phyloP scores from a whole-genome alignment of 805 yeast genomes.

The Metschnikowia matae region DNA sequence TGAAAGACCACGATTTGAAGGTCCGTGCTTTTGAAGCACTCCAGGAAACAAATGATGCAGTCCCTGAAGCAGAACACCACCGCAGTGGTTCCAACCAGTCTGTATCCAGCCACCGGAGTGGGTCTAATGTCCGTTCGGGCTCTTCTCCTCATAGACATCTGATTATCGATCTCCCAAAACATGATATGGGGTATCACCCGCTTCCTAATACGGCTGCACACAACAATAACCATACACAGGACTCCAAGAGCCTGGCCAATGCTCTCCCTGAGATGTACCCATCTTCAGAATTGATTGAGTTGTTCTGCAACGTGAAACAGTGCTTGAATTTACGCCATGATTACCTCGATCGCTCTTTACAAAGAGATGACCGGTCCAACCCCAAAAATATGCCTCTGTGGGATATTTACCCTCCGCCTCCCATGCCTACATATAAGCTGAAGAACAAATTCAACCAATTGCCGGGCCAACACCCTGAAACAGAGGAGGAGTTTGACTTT shows the following conservation, averaged over 20 bases:
- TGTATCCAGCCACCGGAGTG: too few species aligned
- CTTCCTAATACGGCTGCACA: slow-evolving; percentile 18
- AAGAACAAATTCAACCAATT: slow-evolving; percentile 48
- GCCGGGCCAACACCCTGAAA: slow-evolving; percentile 29
- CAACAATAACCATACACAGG: slow-evolving; percentile 17
- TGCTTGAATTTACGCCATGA: slow-evolving; percentile 74
- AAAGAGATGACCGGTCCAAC: slow-evolving; percentile 61
- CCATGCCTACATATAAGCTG: slow-evolving; percentile 77
- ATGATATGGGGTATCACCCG: slow-evolving; percentile 17
- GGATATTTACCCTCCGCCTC: slow-evolving; percentile 90
- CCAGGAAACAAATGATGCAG: slow-evolving; percentile 17
- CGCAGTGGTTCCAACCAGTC: slow-evolving; percentile 20
- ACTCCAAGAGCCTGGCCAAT: slow-evolving; percentile 11
- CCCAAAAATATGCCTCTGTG: slow-evolving; percentile 77
- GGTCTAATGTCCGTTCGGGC: slow-evolving; percentile 15
- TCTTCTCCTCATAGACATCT: slow-evolving; percentile 27
- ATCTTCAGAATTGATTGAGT: slow-evolving; percentile 61
- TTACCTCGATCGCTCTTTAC: slow-evolving; percentile 69
- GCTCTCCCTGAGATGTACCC: slow-evolving; percentile 51
- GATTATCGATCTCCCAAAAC: slow-evolving; percentile 36
- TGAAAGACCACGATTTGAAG: slow-evolving; percentile 67
- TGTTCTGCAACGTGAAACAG: slow-evolving; percentile 56
- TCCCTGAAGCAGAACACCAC: slow-evolving; percentile 24
- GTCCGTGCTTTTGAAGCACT: slow-evolving; percentile 53
- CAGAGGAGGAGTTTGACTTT: slow-evolving; percentile 59